Conservation (phyloP, 208 protist genomes). For the Porcisia hertigi region DNA sequence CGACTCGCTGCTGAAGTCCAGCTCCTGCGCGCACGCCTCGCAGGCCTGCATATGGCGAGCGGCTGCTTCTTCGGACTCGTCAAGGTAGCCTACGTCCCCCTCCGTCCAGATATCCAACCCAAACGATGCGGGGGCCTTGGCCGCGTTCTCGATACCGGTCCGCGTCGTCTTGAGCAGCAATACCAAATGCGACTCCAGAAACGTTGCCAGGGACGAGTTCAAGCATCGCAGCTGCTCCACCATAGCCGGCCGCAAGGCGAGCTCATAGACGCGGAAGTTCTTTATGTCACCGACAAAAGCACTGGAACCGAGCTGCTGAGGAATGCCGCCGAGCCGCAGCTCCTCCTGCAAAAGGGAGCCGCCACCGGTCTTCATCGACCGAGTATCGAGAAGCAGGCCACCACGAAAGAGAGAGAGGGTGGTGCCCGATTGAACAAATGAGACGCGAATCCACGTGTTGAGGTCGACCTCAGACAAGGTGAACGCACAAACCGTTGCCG, state of each 20-base stretch:
- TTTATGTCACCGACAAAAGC: slow-evolving; percentile 72
- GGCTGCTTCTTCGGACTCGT: slow-evolving; percentile 21
- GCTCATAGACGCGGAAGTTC: slow-evolving; percentile 68
- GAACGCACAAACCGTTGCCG: slow-evolving; percentile 23
- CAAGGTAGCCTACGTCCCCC: slow-evolving; percentile 52
- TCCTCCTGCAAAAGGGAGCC: slow-evolving; percentile 55
- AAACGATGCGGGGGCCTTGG: slow-evolving; percentile 26
- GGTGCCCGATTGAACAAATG: slow-evolving; percentile 65
- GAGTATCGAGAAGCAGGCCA: slow-evolving; percentile 55
- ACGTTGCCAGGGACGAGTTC: slow-evolving; percentile 34
- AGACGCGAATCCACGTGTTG: slow-evolving; percentile 64
- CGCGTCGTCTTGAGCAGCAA: slow-evolving; percentile 38
- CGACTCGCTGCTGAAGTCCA: slow-evolving; percentile 68
- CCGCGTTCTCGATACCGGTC: slow-evolving; percentile 44
- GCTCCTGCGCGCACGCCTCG: slow-evolving; percentile 51
- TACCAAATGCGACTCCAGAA: slow-evolving; percentile 40
- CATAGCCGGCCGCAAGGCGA: slow-evolving; percentile 56
- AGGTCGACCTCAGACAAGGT: slow-evolving; percentile 17
- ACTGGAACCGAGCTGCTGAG: slow-evolving; percentile 33
- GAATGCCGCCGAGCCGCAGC: slow-evolving; percentile 63
- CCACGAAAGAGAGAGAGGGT: slow-evolving; percentile 65
- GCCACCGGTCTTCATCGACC: slow-evolving; percentile 25
- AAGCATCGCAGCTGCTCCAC: slow-evolving; percentile 49
- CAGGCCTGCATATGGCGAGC: slow-evolving; percentile 11
- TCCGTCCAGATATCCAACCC: slow-evolving; percentile 41